phyloP scores from a whole-genome alignment of 108 stramenopile genomes.

The Skeletonema potamos region DNA sequence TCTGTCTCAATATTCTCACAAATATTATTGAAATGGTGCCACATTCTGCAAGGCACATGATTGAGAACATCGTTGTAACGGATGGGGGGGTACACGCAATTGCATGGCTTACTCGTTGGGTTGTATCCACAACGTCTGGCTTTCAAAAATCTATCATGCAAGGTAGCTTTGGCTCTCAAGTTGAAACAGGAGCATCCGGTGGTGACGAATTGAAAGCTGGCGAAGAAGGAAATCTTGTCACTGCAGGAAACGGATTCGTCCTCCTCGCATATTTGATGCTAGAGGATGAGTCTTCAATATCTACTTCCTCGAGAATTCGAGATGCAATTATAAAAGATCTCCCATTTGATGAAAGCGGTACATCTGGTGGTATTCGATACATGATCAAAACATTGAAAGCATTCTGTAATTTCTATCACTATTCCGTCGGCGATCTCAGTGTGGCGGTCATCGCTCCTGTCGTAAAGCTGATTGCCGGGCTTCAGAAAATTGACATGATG shows the following conservation, averaged over 20 bases:
- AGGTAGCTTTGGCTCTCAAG: conserved; percentile 48
- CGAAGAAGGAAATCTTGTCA: conserved; percentile 72
- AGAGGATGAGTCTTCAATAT: conserved; percentile 27
- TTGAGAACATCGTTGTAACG: conserved; percentile 11
- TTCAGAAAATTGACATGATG: conserved; percentile 34
- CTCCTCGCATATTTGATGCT: conserved; percentile 74
- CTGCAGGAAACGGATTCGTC: conserved; percentile 82
- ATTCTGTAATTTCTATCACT: conserved; percentile 85
- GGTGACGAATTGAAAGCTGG: conserved; percentile 46
- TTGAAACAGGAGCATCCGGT: background rate
- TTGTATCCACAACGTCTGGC: conserved; percentile 56
- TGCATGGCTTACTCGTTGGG: conserved; percentile 66
- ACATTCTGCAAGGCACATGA: conserved; percentile 15
- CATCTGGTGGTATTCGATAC: conserved; percentile 53
- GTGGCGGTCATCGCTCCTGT: conserved; percentile 80
- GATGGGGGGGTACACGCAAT: conserved; percentile 7
- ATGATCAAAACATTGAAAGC: conserved; percentile 79
- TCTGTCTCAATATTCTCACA: conserved; percentile 78
- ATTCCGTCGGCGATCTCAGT: conserved; percentile 77
- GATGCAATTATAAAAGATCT: conserved; percentile 52
- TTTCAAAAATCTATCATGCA: conserved; percentile 65
- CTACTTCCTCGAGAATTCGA: conserved; percentile 31
- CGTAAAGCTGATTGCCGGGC: conserved; percentile 59
- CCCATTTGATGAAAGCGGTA: conserved; percentile 41
- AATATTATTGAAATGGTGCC: conserved; percentile 66